These are phyloP conservation scores for Leccinum truebloodii DNA, from an alignment of 768 basidiomycete genomes.

Conservation along the genomic window DNA sequence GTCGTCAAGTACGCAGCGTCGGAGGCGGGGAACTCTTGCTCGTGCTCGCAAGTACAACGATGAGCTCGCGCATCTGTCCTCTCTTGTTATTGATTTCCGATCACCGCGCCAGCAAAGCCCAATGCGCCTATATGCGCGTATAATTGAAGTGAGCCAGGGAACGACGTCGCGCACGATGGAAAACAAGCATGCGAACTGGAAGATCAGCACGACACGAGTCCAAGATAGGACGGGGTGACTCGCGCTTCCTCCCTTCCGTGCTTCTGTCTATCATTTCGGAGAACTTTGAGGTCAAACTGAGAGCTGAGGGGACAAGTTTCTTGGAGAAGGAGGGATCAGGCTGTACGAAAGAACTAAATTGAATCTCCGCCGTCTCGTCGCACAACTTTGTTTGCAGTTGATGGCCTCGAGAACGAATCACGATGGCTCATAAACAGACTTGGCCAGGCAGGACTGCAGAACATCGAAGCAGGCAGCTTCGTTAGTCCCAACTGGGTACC, in stretches of 20 bases:
- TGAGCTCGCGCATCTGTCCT: conserved; percentile 44
- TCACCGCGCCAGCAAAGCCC: not conserved
- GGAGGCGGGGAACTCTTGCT: conserved; percentile 40
- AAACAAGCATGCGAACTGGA: conserved; percentile 5
- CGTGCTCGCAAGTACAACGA: conserved; percentile 29
- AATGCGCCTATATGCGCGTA: not conserved
- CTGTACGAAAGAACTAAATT: too few relatives aligned
- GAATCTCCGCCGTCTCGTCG: too few relatives aligned
- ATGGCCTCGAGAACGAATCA: conserved; percentile 91
- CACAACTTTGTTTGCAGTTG: conserved; percentile 42
- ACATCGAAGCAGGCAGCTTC: conserved; percentile 85
- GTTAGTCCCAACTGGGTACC: conserved; percentile 94
- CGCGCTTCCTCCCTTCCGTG: conserved; percentile 38
- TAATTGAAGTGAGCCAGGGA: not conserved
- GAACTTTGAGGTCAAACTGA: too few relatives aligned
- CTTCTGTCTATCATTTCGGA: conserved; percentile 28
- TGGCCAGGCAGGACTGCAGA: conserved; percentile 61
- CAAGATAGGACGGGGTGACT: not conserved
- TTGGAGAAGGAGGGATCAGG: too few relatives aligned
- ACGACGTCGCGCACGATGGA: not conserved
- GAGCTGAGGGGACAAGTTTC: too few relatives aligned
- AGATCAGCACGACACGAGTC: conserved; percentile 11
- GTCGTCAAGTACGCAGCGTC: conserved; percentile 42
- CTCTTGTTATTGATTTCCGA: conserved; percentile 50
- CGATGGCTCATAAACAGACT: conserved; percentile 69